These are phyloP conservation scores for Mortierella alpina DNA, from an alignment of 192 early-diverging fungal genomes.

Conservation along the genomic window DNA sequence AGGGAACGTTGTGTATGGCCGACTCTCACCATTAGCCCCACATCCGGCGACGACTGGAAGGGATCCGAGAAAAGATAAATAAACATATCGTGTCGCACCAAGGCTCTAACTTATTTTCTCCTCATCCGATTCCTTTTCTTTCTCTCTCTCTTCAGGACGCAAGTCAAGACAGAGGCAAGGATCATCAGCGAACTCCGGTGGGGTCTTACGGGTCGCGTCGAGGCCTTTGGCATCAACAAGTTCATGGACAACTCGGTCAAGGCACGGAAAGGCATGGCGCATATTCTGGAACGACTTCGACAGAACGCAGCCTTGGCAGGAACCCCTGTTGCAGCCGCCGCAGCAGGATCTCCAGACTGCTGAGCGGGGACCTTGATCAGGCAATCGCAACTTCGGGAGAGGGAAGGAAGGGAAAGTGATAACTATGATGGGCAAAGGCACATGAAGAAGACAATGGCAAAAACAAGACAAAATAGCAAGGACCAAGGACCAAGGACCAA, in stretches of 20 bases:
- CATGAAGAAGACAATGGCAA: too few species aligned
- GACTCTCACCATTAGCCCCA: not conserved
- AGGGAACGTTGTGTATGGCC: not conserved
- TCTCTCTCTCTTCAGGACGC: too few species aligned
- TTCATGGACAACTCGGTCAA: constrained; percentile 84
- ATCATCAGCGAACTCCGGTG: constrained; percentile 91
- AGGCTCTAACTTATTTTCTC: not conserved
- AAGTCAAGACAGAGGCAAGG: constrained; percentile 82
- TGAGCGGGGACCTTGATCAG: not conserved
- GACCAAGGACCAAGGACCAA: too few species aligned
- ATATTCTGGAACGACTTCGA: constrained; percentile 61
- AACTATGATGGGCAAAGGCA: too few species aligned
- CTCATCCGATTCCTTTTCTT: not conserved
- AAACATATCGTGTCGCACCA: not conserved
- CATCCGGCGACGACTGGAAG: not conserved
- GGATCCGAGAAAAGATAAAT: not conserved
- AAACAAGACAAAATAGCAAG: too few species aligned
- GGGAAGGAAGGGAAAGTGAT: too few species aligned
- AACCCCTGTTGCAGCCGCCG: constrained; percentile 9
- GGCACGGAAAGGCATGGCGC: constrained; percentile 65
- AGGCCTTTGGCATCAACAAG: constrained; percentile 87
- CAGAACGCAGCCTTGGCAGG: constrained; percentile 51
- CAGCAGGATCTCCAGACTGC: constrained; percentile 24
- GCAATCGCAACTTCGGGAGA: too few species aligned
- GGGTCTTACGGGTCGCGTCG: constrained; percentile 84